Evolutionary conservation across 495 filamentous ascomycete genomes (phyloP), one percentile per base, ranked within the genome.

Genomic region (Massariosphaeria phaeospora): DNA sequence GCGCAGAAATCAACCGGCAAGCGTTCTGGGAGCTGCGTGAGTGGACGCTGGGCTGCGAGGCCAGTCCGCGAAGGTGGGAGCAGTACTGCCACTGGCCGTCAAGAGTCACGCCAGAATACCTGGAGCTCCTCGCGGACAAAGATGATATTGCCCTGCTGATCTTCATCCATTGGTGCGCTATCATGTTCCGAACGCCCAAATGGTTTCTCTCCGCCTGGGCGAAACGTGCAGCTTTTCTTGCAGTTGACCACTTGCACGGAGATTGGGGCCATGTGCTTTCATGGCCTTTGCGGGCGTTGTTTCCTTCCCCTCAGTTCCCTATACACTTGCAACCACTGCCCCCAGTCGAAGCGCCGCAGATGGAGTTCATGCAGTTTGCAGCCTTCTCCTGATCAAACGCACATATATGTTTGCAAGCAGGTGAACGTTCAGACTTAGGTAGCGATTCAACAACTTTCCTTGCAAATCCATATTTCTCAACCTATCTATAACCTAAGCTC

Each of bases 81-180:
- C 46, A 35, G 10, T 57, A 43, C 25, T 29, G 25, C 20, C 5
- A 20, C 1, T 57, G 54, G 54, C 54, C 54, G 3, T 20, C 33
- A 8, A 31, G 2, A 0, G 38, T 50, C 1, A n/a, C n/a, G 11
- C 27, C 20, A 10, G 38, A 44, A 4, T 57, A 21, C 26, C 7
- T 57, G 13, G 36, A 50, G 1, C n/a, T 43, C 3, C 35, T 57
- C 0, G 29, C 45, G 12, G 46, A 50, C 3, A 27, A 23, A 9
- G 54, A 57, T 23, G 54, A 57, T n/a, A 36, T 57, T 17, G 45
- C 54, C 5, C 23, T 57, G 12, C 46, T 57, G 5, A 57, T 57
- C 9, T 38, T 51, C 36, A 50, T 57, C 8, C 30, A 57, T 20
- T 57, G 54, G 54, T 48, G 44, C 12, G 27, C 46, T 1, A 43